These are phyloP conservation scores for Penicillium verhagenii DNA, from an alignment of 495 filamentous ascomycete genomes.

Conservation along the genomic window DNA sequence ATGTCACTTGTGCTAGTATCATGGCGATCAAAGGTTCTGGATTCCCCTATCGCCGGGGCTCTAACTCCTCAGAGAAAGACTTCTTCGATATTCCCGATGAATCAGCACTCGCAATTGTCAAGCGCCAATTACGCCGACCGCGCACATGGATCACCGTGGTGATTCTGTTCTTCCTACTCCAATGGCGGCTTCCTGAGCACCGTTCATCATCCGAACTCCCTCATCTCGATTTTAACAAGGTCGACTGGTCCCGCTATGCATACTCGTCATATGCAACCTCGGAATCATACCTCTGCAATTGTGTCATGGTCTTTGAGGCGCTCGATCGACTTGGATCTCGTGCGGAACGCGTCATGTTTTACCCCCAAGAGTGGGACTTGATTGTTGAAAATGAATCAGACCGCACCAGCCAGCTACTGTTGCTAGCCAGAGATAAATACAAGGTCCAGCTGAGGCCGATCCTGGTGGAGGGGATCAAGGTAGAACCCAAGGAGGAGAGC, in stretches of 20 bases:
- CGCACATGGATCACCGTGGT: slow-evolving; percentile 38
- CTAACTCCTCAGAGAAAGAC: slow-evolving; percentile 38
- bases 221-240: slow-evolving; percentile 39
- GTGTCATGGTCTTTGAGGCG: slow-evolving; percentile 70
- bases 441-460: slow-evolving; percentile 61
- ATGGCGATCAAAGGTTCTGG: slow-evolving; percentile 19
- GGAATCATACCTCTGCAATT: slow-evolving; percentile 69
- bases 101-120: slow-evolving; percentile 28
- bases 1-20: too few species aligned
- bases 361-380: slow-evolving; percentile 57
- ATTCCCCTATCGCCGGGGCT: slow-evolving; percentile 34
- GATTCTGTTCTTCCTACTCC: slow-evolving; percentile 30
- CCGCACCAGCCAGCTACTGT: slow-evolving; percentile 54
- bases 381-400: slow-evolving; percentile 35
- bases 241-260: slow-evolving; percentile 63
- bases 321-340: slow-evolving; percentile 58
- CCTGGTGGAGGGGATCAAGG: slow-evolving; percentile 49
- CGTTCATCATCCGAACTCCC: slow-evolving; percentile 26
- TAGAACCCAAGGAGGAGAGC: slow-evolving; percentile 20
- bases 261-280: slow-evolving; percentile 73
- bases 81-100: slow-evolving; percentile 48
- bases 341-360: slow-evolving; percentile 66
- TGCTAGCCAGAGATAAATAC: slow-evolving; percentile 59
- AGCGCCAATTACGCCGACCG: slow-evolving; percentile 37
- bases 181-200: slow-evolving; percentile 28